phyloP scores from a whole-genome alignment of 2,329 filamentous ascomycete genomes.

The Elsinoe perseae region DNA sequence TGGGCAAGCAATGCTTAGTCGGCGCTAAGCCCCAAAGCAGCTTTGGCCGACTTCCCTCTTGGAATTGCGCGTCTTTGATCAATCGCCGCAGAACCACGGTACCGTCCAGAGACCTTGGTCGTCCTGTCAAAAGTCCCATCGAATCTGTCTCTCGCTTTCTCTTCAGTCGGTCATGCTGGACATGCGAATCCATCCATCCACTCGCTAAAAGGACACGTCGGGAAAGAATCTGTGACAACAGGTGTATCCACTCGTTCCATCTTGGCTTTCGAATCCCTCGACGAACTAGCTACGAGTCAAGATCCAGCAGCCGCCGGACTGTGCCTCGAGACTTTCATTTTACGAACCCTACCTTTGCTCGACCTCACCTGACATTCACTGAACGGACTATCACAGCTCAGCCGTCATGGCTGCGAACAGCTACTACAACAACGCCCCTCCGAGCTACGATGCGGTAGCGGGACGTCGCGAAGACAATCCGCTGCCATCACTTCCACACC shows the following conservation, averaged over 20 bases:
- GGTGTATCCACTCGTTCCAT: conserved; percentile 3
- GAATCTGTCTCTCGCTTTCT: not conserved
- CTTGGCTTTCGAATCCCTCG: not conserved
- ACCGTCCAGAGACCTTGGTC: not conserved
- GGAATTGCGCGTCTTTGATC: conserved; percentile 10
- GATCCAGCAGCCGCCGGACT: conserved; percentile 6
- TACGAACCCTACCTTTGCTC: not conserved
- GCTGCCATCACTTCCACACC: conserved; percentile 25
- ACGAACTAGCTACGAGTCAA: conserved; percentile 4
- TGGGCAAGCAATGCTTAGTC: conserved; percentile 1
- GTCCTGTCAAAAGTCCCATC: not conserved
- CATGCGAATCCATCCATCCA: not conserved
- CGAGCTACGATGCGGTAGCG: conserved; percentile 35
- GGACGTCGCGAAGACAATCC: conserved; percentile 37
- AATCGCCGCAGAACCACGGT: conserved; percentile 6
- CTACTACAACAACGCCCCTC: conserved; percentile 52
- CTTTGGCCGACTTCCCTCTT: not conserved
- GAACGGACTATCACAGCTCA: not conserved
- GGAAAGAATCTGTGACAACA: conserved; percentile 7
- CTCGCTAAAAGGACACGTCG: conserved; percentile 13
- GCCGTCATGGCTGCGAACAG: conserved; percentile 45
- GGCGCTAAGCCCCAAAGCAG: conserved; percentile 12
- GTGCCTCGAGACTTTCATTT: not conserved
- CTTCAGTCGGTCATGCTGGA: conserved; percentile 1
- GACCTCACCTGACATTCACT: not conserved